Base-by-base conservation (phyloP, 371 early-diverging fungal genomes). In the Rhizopus sp. region DNA sequence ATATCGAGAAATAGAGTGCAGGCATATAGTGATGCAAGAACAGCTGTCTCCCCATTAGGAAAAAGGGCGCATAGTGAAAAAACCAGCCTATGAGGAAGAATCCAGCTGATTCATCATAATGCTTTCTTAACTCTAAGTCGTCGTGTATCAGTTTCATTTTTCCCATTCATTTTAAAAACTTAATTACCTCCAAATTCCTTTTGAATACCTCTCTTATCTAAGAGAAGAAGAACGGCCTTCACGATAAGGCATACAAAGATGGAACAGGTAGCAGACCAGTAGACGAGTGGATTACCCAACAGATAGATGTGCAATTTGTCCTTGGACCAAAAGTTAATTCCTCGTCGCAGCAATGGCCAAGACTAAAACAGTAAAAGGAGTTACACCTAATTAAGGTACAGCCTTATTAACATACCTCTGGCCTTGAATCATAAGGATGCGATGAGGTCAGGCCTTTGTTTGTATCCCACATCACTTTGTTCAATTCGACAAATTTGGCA, bases 21-120 rank as follows among this genome's bases (percentile, higher is more conserved):
- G 99, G 99, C 55, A 98, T 87, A 68, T 99, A 99, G 72, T 99
- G 99, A 73, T 99, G 99, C 57, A 99, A 78, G 72, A 99, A 99
- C 10, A 98, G 80, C 69, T 93, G 92, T 33, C 99, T 89, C 4
- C 91, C 93, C 93, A 96, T 93, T 51, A 98, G 68, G 81, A 96
- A 97, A 80, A 99, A 99, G 7, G 99, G 99, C 3, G 94, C 62
- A 72, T 90, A 99, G 73, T 99, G 99, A 37, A 93, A 70, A 7
- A 82, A 57, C 97, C 97, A 99, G 7, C 90, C 95, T 47, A 91
- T 62, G 31, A 89, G 78, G 59, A 94, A 83, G 73, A 97, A 96
- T 29, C 96, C 95, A 45, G 86, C 85, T 13, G 86, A 84, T 52
- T 84, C 77, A 33, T 83, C 82, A 67, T 89, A 92, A 57, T 77